phyloP scores from a whole-genome alignment of 108 stramenopile genomes.

The Nannochloropsis granulata region DNA sequence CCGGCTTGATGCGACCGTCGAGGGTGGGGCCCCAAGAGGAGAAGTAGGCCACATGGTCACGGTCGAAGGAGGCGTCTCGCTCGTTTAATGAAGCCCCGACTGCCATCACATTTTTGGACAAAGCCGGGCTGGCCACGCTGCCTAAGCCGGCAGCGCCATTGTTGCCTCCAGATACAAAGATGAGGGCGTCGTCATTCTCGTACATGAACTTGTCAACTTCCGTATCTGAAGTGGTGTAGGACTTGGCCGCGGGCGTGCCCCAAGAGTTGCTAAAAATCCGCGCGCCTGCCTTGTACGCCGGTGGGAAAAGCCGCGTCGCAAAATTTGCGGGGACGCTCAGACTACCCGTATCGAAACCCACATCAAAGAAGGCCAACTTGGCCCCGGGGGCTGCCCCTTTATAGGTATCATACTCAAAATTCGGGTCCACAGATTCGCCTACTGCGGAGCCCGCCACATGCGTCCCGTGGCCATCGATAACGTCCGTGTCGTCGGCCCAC shows the following conservation, averaged over 20 bases:
- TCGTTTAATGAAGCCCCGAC: constrained; percentile 26
- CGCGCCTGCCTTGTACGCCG: constrained; percentile 9
- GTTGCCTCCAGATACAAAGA: constrained; percentile 14
- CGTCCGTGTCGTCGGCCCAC: constrained; percentile 22
- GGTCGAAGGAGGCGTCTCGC: constrained; percentile 6
- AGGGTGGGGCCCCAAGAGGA: constrained; percentile 26
- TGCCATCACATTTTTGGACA: constrained; percentile 30
- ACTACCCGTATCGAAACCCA: constrained; percentile 2
- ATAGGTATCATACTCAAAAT: constrained; percentile 7
- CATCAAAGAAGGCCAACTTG: constrained; percentile 38
- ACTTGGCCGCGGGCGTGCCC: constrained; percentile 19
- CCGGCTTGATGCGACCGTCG: constrained; percentile 39
- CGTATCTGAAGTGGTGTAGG: constrained; percentile 3
- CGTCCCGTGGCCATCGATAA: constrained; percentile 29
- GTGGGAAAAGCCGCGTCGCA: constrained; percentile 24
- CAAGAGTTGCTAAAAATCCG: constrained; percentile 36
- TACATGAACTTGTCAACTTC: constrained; percentile 23
- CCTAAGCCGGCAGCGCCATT: constrained; percentile 7
- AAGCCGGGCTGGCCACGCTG: constrained; percentile 12
- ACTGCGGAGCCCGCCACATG: constrained; percentile 31
- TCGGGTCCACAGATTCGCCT: constrained; percentile 14
- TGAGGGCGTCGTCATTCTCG: constrained; percentile 1
- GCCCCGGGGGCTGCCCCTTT: constrained; percentile 29
- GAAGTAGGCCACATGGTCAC: constrained; percentile 27
- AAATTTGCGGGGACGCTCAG: constrained; percentile 6